Evolutionary conservation across 2,329 filamentous ascomycete species (phyloP).

Genomic region (Fusarium dlaminii): DNA sequence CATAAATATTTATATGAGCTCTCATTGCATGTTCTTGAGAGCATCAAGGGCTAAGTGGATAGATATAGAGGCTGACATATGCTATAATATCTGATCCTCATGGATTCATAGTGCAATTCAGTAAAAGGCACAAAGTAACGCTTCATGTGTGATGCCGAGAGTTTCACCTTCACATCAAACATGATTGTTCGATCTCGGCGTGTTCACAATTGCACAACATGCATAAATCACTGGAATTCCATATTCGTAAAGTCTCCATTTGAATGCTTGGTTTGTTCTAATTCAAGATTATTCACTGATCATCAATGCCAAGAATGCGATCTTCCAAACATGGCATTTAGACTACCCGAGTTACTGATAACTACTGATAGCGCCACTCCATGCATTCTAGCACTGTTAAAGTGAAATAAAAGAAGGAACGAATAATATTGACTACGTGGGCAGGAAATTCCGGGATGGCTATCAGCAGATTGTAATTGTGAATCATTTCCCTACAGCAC

Average conservation of each 20-base stretch:
- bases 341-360: not conserved
- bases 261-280: not conserved
- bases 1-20: not conserved
- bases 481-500: not conserved
- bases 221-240: not conserved
- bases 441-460: not conserved
- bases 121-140: not conserved
- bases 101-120: not conserved
- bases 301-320: not conserved
- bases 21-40: not conserved
- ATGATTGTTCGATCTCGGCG: not conserved
- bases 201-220: not conserved
- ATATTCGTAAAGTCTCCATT: not conserved
- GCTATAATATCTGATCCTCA: not conserved
- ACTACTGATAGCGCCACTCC: not conserved
- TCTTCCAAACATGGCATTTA: not conserved
- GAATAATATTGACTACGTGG: not conserved
- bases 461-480: not conserved
- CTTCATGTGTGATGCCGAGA: not conserved
- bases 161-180: not conserved
- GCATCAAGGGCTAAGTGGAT: not conserved
- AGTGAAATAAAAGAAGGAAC: not conserved
- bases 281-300: not conserved
- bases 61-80: not conserved
- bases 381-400: not conserved